Evolutionary conservation across 257 asterid species (phyloP).

Genomic region (Vinca minor): DNA sequence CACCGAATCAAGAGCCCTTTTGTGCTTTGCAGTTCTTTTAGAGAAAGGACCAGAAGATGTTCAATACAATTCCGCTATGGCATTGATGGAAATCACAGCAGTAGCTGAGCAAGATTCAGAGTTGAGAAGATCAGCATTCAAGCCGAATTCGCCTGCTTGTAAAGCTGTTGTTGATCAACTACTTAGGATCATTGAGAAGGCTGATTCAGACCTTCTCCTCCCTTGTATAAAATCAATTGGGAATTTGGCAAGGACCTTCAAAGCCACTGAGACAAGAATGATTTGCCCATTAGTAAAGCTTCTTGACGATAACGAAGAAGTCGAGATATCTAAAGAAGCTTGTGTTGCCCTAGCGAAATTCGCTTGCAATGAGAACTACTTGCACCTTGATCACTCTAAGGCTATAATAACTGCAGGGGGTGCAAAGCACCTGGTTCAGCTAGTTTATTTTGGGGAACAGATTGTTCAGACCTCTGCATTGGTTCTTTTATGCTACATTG

Average conservation of each 20-base stretch:
- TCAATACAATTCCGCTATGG: conserved; percentile 68
- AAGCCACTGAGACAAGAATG: conserved; percentile 39
- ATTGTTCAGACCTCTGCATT: conserved; percentile 28
- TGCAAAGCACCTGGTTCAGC: conserved; percentile 29
- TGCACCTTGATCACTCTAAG: conserved; percentile 33
- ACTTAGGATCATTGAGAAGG: conserved; percentile 24
- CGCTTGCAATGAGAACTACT: conserved; percentile 33
- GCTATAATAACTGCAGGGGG: conserved; percentile 39
- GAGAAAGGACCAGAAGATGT: conserved; percentile 66
- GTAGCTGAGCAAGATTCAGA: conserved; percentile 35
- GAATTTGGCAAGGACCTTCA: conserved; percentile 34
- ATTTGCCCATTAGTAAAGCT: conserved; percentile 33
- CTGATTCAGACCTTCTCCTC: conserved; percentile 23
- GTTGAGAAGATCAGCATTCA: conserved; percentile 39
- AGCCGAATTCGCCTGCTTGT: conserved; percentile 39
- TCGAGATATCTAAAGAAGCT: conserved; percentile 27
- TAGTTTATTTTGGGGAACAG: conserved; percentile 33
- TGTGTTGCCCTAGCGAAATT: conserved; percentile 36
- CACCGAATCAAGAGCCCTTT: conserved; percentile 66
- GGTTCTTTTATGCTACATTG: conserved; percentile 32
- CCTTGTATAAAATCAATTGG: conserved; percentile 37
- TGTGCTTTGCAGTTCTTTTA: conserved; percentile 61
- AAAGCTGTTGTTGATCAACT: conserved; percentile 39
- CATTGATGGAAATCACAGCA: conserved; percentile 46
- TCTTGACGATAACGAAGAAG: conserved; percentile 34